These are phyloP conservation scores for Tolypocladium tundrense DNA, from an alignment of 2,329 filamentous ascomycete genomes.

Conservation along the genomic window DNA sequence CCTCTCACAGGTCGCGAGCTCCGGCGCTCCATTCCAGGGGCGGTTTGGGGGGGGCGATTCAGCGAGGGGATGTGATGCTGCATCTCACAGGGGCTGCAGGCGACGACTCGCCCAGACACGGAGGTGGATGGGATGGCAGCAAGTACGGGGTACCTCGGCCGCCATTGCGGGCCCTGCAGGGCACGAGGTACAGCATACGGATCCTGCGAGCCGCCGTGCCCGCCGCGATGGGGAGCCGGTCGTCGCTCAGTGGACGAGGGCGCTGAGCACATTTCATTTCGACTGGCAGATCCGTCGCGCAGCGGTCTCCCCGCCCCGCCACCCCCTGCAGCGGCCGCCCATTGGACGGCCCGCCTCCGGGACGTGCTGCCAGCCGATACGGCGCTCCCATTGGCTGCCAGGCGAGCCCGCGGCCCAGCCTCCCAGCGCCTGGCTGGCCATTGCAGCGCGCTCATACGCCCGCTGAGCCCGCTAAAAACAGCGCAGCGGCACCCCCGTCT, in stretches of 20 bases:
- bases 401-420: neutral
- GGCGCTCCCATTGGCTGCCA: neutral
- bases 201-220: neutral
- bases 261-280: neutral
- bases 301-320: neutral
- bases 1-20: neutral
- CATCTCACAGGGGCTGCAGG: conserved; percentile 1
- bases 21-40: neutral
- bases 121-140: neutral
- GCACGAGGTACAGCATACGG: neutral
- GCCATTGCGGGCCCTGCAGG: neutral
- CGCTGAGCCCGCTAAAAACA: neutral
- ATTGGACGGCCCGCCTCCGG: neutral
- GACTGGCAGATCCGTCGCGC: neutral
- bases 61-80: neutral
- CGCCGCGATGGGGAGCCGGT: neutral
- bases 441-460: neutral
- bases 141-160: neutral
- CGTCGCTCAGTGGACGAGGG: neutral
- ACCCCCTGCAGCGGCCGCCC: neutral
- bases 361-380: neutral
- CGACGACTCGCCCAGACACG: neutral
- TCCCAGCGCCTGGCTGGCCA: neutral
- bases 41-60: neutral
- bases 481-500: neutral